Base-by-base conservation (phyloP, 495 filamentous ascomycete species). In the Trichoderma orchidacearum region DNA sequence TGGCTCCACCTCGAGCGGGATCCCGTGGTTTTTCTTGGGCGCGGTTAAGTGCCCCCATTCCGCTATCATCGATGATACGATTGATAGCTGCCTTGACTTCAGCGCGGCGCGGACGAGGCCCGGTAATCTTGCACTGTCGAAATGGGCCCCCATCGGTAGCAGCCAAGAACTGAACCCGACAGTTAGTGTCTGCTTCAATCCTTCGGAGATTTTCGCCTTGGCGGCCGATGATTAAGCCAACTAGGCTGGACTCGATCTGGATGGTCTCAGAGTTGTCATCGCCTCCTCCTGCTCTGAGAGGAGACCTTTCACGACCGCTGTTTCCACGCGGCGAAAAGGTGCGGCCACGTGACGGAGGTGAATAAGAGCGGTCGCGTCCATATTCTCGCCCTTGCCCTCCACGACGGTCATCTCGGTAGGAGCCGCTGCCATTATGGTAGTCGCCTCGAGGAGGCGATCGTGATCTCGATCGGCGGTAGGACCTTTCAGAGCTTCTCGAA, bases 161-260 rank as follows among this genome's bases (percentile, higher is more conserved):
- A n/a, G 85, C 85, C 45, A 90, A 73, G 66, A 93, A 93, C 68
- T 93, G 88, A 9, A 93, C 87, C 53, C 86, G 71, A 61, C 87
- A 85, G 4, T 80, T 78, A 13, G 83, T 87, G 56, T 90, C 85
- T 17, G 77, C 66, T 64, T 93, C 88, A 56, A 93, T 84, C 32
- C 85, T 83, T 58, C 86, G 75, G 28, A 93, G 71, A 56, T 89
- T 93, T 66, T 93, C 88, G 51, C 88, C 88, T 60, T 87, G 82
- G 32, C 87, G 78, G 13, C 88, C 88, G 61, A 93, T 93, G 64
- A 93, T 90, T 9, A 93, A 72, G 27, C 88, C 88, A 31, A 93
- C 88, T 35, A 90, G 73, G 54, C 77, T 80, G 5, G 84, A 84
- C 60, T 93, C 87, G 57, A 93, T 87, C 54, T 80, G 73, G 52